Evolutionary conservation across 2,329 filamentous ascomycete species (phyloP).

Genomic region (Diaporthe sp.): DNA sequence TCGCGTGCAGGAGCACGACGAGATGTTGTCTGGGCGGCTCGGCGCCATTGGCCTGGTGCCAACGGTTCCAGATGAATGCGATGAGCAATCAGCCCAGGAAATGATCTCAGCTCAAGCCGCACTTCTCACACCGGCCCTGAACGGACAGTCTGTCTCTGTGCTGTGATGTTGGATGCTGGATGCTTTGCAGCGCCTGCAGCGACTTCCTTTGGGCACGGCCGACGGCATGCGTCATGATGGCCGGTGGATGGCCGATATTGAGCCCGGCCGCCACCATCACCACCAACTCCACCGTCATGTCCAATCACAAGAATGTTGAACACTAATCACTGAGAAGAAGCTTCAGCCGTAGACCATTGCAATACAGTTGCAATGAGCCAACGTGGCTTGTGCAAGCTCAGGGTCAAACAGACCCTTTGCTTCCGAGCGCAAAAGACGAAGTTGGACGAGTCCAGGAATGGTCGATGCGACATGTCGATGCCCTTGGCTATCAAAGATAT

Average conservation of each 20-base stretch:
- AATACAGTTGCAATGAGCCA: fast-evolving
- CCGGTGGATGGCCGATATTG: background rate
- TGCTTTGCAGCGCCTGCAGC: background rate
- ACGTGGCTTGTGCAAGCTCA: background rate
- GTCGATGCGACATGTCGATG: background rate
- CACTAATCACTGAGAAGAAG: background rate
- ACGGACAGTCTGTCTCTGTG: background rate
- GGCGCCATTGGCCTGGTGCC: background rate
- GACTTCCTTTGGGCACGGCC: background rate
- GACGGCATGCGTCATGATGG: background rate
- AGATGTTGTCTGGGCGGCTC: background rate
- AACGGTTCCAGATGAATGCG: background rate
- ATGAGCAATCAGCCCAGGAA: background rate
- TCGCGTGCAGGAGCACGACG: background rate
- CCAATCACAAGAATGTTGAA: too few relatives aligned
- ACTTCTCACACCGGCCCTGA: too few relatives aligned
- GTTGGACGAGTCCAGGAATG: background rate
- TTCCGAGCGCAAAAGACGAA: background rate
- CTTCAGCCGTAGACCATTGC: background rate
- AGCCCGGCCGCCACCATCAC: background rate
- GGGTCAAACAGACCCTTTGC: background rate
- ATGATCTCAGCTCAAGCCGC: too few relatives aligned
- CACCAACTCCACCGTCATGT: background rate
- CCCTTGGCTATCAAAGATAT: background rate
- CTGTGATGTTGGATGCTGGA: background rate